These are phyloP conservation scores for Sugiyamaella neomexicana DNA, from an alignment of 1,139 yeast genomes.

Conservation along the genomic window DNA sequence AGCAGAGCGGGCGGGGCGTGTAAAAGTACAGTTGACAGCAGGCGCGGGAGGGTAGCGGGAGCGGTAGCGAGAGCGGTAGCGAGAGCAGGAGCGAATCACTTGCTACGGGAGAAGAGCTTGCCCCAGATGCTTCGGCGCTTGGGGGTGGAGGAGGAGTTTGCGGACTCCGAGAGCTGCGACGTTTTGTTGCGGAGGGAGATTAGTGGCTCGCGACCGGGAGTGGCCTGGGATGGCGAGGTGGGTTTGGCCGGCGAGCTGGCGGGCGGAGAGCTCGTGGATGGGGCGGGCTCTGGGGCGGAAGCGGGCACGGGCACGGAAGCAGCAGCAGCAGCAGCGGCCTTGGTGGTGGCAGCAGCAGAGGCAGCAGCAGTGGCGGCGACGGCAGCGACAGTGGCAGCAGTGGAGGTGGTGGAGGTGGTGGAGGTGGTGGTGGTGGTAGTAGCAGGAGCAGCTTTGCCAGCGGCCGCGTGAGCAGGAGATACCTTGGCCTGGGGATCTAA, in stretches of 20 bases:
- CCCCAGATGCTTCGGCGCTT: slow-evolving; percentile 2
- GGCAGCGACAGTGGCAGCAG: slow-evolving; percentile 12
- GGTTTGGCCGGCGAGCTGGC: slow-evolving; percentile 20
- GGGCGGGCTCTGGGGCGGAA: slow-evolving; percentile 1
- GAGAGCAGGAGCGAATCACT: background rate
- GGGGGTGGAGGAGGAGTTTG: background rate
- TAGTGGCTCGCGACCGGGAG: slow-evolving; percentile 8
- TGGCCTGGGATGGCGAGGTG: background rate
- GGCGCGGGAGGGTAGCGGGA: no score
- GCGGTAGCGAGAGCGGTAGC: no score
- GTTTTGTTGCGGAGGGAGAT: slow-evolving; percentile 11
- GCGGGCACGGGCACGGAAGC: background rate
- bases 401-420: background rate
- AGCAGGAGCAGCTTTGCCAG: slow-evolving; percentile 22
- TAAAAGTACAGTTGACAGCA: background rate
- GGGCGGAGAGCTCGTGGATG: slow-evolving; percentile 15
- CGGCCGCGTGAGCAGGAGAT: slow-evolving; percentile 2
- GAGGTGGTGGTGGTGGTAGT: slow-evolving; percentile 8
- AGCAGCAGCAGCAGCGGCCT: slow-evolving; percentile 4
- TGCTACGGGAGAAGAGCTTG: slow-evolving; percentile 9
- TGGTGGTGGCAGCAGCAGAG: slow-evolving; percentile 9
- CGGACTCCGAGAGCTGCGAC: slow-evolving; percentile 10
- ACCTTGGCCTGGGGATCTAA: background rate
- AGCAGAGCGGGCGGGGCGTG: background rate
- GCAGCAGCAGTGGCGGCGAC: slow-evolving; percentile 16